Percentiles rank a stretch among this genome's conserved stretches.
Conservation (phyloP, 2,329 filamentous ascomycete genomes). For the Huntiella savannae region DNA sequence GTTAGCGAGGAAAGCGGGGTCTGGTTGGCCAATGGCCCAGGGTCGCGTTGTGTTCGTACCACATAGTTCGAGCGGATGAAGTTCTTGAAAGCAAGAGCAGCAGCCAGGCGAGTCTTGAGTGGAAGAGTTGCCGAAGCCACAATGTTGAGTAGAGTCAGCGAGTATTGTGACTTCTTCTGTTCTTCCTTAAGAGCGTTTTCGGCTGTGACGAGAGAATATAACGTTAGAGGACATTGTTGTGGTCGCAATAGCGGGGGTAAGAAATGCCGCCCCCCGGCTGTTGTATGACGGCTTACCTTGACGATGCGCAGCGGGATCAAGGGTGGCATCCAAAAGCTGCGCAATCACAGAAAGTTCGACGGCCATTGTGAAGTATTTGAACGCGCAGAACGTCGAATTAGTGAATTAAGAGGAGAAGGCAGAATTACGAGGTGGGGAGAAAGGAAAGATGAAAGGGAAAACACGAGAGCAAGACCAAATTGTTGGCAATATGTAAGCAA, state of each 20-base stretch:
- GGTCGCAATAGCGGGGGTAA: background rate
- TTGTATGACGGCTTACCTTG: conserved; percentile 41
- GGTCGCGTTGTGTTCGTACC: conserved; percentile 23
- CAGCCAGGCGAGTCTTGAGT: conserved; percentile 63
- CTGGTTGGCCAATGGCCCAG: conserved; percentile 12
- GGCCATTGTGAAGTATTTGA: conserved; percentile 27
- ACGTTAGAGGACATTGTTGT: background rate
- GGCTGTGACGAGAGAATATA: conserved; percentile 30
- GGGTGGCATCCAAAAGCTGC: conserved; percentile 73
- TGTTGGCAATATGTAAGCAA: background rate
- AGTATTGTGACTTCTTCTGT: conserved; percentile 72
- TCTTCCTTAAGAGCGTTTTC: conserved; percentile 62
- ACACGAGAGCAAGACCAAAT: background rate
- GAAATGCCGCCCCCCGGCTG: background rate
- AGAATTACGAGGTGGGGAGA: background rate
- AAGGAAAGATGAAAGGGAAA: conserved; percentile 1
- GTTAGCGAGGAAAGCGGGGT: background rate
- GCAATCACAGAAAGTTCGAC: conserved; percentile 43
- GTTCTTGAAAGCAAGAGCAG: conserved; percentile 94
- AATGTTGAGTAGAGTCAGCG: conserved; percentile 72
- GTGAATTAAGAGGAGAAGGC: conserved; percentile 5
- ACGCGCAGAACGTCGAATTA: conserved; percentile 4
- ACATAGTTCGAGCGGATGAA: conserved; percentile 90
- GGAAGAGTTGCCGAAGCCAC: conserved; percentile 58
- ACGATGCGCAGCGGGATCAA: conserved; percentile 73